Base-by-base conservation (phyloP, 2,329 filamentous ascomycete genomes). In the Ascomycota sp. region DNA sequence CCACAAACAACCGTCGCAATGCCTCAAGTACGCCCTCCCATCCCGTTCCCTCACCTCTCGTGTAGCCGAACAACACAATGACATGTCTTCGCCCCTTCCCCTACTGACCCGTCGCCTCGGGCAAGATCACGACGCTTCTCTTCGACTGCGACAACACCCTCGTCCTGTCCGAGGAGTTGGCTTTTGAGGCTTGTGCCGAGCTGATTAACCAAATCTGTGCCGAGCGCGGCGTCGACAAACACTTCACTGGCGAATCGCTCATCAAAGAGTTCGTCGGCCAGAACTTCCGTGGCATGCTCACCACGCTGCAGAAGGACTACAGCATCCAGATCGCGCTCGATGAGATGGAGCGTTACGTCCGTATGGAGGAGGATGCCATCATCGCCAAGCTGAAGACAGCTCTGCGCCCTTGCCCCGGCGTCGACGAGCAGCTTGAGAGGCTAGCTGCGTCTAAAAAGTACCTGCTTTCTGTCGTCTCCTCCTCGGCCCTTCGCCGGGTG, bases 221-320 rank as follows among this genome's bases (percentile, higher is more conserved):
- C 42, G 65, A 66, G 45, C 65, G 75, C 46, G 57, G 63, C 43
- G 61, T 81, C 35, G 40, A 51, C 20, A 62, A 69, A 42, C 69
- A 66, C 48, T 93, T 91, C 61, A 83, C 78, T 4, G 77, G 77
- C 45, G 68, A 74, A 28, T 64, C 71, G 35, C 73, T 93, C 38
- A 79, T 92, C 56, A 60, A 64, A 42, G 79, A 92, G 57, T 93
- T 91, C 45, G 81, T 93, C 42, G 83, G 85, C 43, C 77, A 89
- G 52, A 92, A 91, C 66, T 93, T 92, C 67, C 80, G 82, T 41
- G 80, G 81, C 55, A 92, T 92, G 80, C 74, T 92, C 56, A 54
- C 61, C 34, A 71, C 69, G 36, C 69, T 93, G 36, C 73, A 83
- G 53, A 58, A 70, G 51, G 75, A 78, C 53, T 73, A 80, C 62